phyloP scores from a whole-genome alignment of 345 rosid genomes.

The Ceriops tagal region DNA sequence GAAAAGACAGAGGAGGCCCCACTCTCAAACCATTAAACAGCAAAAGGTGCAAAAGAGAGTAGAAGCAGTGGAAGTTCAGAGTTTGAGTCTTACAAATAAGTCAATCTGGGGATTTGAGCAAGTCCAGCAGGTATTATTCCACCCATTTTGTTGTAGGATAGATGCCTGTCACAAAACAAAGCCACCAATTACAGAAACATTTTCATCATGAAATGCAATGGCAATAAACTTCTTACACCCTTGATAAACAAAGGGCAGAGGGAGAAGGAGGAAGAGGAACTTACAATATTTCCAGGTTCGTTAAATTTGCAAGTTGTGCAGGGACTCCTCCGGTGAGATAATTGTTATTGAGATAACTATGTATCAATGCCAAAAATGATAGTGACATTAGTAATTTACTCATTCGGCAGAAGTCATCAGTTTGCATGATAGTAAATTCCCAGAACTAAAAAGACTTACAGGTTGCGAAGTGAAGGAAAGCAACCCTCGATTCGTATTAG shows the following conservation, averaged over 20 bases:
- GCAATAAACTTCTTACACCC: neutral
- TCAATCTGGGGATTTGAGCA: slow-evolving; percentile 72
- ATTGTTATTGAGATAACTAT: slow-evolving; percentile 81
- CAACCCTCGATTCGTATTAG: slow-evolving; percentile 86
- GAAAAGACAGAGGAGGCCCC: neutral
- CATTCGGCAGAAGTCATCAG: neutral
- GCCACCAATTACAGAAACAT: slow-evolving; percentile 6
- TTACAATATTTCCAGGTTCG: slow-evolving; percentile 89
- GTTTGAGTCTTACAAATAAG: slow-evolving; percentile 62
- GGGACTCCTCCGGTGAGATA: slow-evolving; percentile 94
- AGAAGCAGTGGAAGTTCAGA: neutral
- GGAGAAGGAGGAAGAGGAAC: slow-evolving; percentile 18
- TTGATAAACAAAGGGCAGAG: neutral
- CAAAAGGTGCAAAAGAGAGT: neutral
- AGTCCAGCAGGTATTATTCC: slow-evolving; percentile 71
- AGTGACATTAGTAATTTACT: neutral
- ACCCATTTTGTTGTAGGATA: slow-evolving; percentile 79
- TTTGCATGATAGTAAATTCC: neutral
- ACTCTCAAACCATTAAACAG: neutral
- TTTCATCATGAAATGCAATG: neutral
- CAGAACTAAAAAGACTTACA: slow-evolving; percentile 44
- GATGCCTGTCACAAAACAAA: slow-evolving; percentile 48
- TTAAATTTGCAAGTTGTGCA: slow-evolving; percentile 81
- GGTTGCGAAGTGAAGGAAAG: slow-evolving; percentile 79
- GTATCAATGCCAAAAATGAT: slow-evolving; percentile 5